A percentile compares a stretch with the other conserved stretches of the same genome.
phyloP scores from a whole-genome alignment of 2,329 filamentous ascomycete genomes.

The Epicoccum nigrum region DNA sequence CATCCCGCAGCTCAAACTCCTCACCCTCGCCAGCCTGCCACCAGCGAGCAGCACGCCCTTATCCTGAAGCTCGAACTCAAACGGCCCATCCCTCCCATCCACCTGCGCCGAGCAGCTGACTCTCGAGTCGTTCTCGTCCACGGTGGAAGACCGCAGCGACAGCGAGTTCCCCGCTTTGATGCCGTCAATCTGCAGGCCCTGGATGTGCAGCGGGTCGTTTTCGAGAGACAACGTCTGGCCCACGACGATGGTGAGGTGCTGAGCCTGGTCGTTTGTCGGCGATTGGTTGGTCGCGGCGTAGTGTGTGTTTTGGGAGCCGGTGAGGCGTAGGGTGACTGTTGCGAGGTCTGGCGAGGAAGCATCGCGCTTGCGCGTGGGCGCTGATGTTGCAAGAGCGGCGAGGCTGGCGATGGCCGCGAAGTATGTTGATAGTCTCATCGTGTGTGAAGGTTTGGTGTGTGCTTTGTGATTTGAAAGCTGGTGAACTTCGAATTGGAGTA shows the following conservation, averaged over 20 bases:
- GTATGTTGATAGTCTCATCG: neutral
- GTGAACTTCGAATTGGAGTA: neutral
- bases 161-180: slow-evolving; percentile 15
- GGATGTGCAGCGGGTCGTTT: slow-evolving; percentile 20
- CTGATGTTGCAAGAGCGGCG: slow-evolving; percentile 8
- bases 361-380: slow-evolving; percentile 8
- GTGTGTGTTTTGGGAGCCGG: slow-evolving; percentile 17
- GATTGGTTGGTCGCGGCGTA: slow-evolving; percentile 15
- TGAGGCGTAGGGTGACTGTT: slow-evolving; percentile 20
- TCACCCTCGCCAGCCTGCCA: slow-evolving; percentile 21
- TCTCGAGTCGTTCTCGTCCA: slow-evolving; percentile 13
- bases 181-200: slow-evolving; percentile 23
- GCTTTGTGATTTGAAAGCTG: neutral
- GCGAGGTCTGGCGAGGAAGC: slow-evolving; percentile 6
- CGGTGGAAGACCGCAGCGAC: slow-evolving; percentile 1
- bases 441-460: neutral
- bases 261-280: slow-evolving; percentile 12
- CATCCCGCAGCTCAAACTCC: slow-evolving; percentile 7
- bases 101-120: slow-evolving; percentile 24
- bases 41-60: slow-evolving; percentile 15
- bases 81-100: slow-evolving; percentile 7
- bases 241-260: slow-evolving; percentile 22
- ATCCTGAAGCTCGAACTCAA: slow-evolving; percentile 17
- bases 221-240: slow-evolving; percentile 27
- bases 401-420: slow-evolving; percentile 9